Evolutionary conservation across 129 eudicot species (phyloP), one percentile per base, ranked within the genome.

Genomic region (Helianthus tuberosus): DNA sequence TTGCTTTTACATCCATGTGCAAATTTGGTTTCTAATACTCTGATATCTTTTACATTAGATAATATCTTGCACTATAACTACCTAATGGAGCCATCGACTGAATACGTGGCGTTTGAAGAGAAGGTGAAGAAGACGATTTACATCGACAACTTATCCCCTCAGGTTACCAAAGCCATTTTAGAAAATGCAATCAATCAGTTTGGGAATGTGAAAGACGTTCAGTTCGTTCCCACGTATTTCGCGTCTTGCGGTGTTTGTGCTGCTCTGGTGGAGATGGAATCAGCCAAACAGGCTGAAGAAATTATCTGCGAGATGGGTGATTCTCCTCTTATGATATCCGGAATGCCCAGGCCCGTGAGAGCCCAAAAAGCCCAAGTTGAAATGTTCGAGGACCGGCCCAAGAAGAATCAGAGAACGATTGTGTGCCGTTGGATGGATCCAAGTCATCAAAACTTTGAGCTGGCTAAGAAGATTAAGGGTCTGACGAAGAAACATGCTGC

Each of bases 311-410:
- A 71, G 62, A 68, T 81, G 48, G 15, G 51, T 1, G 68, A 80
- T 3, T 71, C 73, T 49, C 96, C 96, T 0, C 81, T 93, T 62
- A 90, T 89, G 98, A 81, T 90, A 43, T 81, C 74, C 12, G 96
- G 96, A 27, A 93, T 93, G 98, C 98, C 96, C 11, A 86, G 98
- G 84, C 96, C 98, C n/a, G 89, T 88, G 23, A 86, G 96, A 68
- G 96, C 86, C 11, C 74, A 54, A 16, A 51, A 82, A 38, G 98
- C 98, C 3, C 75, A 61, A 46, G 15, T 50, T 0, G 90, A 81
- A 79, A 93, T 89, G 96, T 93, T 88, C 49, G 90, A 78, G 41
- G 85, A 84, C 17, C 93, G 89, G 10, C 98, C 96, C 5, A 85
- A 70, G 57, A 81, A 75, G 76, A 86, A 87, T 1, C 84, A 83